Percentiles rank a stretch among this genome's conserved stretches.
These are phyloP conservation scores for Cicer pinnatifidum DNA, from an alignment of 306 rosid species.

Conservation along the genomic window DNA sequence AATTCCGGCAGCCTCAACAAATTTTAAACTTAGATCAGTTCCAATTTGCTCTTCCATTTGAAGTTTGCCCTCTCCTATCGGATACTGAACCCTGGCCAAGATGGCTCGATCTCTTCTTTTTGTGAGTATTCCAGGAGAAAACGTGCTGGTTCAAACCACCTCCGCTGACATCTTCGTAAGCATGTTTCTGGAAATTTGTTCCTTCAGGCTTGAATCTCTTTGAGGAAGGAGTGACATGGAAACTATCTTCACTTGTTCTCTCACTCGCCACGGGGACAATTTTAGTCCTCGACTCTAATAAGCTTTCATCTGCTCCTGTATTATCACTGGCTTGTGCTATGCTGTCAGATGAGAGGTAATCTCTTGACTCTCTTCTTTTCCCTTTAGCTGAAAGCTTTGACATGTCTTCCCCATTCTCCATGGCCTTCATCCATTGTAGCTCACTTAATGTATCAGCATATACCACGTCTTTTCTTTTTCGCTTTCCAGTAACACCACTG, in stretches of 20 bases:
- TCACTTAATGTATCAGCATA: constrained; percentile 90
- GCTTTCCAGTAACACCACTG: constrained; percentile 65
- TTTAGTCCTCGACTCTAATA: constrained; percentile 49
- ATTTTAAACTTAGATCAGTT: constrained; percentile 48
- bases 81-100: constrained; percentile 59
- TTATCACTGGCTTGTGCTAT: constrained; percentile 51
- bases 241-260: constrained; percentile 66
- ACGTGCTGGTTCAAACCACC: constrained; percentile 63
- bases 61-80: constrained; percentile 68
- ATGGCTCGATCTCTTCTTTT: constrained; percentile 86
- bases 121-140: constrained; percentile 82
- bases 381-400: constrained; percentile 59
- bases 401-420: constrained; percentile 85
- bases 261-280: constrained; percentile 52
- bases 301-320: constrained; percentile 56
- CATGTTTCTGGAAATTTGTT: constrained; percentile 52
- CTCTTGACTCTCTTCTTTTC: constrained; percentile 56
- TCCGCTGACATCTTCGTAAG: constrained; percentile 53
- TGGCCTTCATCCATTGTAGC: constrained; percentile 90
- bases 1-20: constrained; percentile 40
- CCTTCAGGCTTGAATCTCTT: constrained; percentile 71
- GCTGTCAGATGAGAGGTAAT: constrained; percentile 53
- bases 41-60: constrained; percentile 76
- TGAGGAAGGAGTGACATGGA: constrained; percentile 52
- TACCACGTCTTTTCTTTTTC: constrained; percentile 85